Evolutionary conservation across 2,329 filamentous ascomycete genomes (phyloP), one percentile per base, ranked within the genome.

Genomic region (Talaromyces sp.): DNA sequence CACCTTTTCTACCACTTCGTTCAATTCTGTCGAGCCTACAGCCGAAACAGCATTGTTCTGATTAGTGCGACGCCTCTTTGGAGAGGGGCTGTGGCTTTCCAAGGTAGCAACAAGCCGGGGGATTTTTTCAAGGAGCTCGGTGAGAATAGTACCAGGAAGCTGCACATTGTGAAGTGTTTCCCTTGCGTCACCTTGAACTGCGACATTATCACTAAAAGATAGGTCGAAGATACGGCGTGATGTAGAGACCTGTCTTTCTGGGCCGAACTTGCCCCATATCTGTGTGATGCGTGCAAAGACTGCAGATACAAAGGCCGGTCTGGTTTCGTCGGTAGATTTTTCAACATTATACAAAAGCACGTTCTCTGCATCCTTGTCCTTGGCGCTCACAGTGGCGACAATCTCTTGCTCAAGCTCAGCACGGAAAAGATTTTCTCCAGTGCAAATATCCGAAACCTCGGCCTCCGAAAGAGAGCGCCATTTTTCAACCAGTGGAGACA

Each of bases 11-110:
- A 97, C 82, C 7, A 88, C 83, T 54, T 83, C 81, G 64, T 84
- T 85, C 31, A 93, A 76, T 69, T 90, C 86, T 7, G 84, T 81
- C 35, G 86, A 85, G 59, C 87, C 83, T 14, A 83, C 79, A 38
- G 84, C 79, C 53, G 83, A 84, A 58, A 85, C 82, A 65, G 84
- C 83, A 65, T 90, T 89, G 17, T 85, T 87, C 58, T 88, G 86
- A 74, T 90, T 96, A 0, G 86, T 91, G 59, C 91, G 85, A 69
- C 91, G 86, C 64, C 91, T 83, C 79, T 96, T 96, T 64, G 87
- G 87, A 1, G 89, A 84, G 10, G 89, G 88, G 13, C 87, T 84
- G 59, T 88, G 86, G 53, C 86, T 87, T 49, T 88, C 86, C 74
- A 93, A 83, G 67, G 89, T 86, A 2, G 87, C 71, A 43, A 76